Evolutionary conservation across 2,329 filamentous ascomycete species (phyloP).

Genomic region (Colletotrichum sp.): DNA sequence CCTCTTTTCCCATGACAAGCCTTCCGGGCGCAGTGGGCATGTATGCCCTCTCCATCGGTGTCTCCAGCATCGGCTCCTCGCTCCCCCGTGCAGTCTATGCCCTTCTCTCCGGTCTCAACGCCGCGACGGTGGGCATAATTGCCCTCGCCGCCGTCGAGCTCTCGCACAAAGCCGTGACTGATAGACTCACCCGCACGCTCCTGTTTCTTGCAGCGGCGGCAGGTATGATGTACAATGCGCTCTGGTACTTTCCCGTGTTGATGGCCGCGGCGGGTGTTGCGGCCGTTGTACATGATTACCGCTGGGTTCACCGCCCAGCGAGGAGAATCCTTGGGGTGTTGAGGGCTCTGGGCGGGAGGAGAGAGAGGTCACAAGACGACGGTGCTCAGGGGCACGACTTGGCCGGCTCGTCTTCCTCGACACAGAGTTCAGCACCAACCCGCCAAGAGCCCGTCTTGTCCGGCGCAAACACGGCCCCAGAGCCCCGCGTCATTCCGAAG

Average conservation of each 20-base stretch:
- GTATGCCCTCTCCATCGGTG: slow-evolving; percentile 66
- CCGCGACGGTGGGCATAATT: slow-evolving; percentile 70
- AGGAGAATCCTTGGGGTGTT: slow-evolving; percentile 14
- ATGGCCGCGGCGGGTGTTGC: slow-evolving; percentile 57
- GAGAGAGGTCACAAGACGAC: background rate
- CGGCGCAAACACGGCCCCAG: background rate
- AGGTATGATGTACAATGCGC: slow-evolving; percentile 67
- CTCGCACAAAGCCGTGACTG: slow-evolving; percentile 67
- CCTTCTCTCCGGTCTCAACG: slow-evolving; percentile 69
- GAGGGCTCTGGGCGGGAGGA: background rate
- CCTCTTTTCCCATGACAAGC: slow-evolving; percentile 34
- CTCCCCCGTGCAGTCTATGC: slow-evolving; percentile 67
- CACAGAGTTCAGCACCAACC: background rate
- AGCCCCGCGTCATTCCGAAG: slow-evolving; percentile 30
- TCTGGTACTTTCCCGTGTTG: slow-evolving; percentile 73
- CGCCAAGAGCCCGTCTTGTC: background rate
- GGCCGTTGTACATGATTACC: slow-evolving; percentile 59
- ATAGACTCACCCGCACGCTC: slow-evolving; percentile 62
- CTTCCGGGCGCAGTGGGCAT: slow-evolving; percentile 70
- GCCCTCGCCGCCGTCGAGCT: slow-evolving; percentile 69
- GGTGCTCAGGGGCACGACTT: background rate
- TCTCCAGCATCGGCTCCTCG: slow-evolving; percentile 58
- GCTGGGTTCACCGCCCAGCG: slow-evolving; percentile 46
- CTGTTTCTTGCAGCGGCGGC: slow-evolving; percentile 66
- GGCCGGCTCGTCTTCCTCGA: background rate